Conservation (phyloP, 1,284 basidiomycete genomes). For the Pseudozyma flocculosa region DNA sequence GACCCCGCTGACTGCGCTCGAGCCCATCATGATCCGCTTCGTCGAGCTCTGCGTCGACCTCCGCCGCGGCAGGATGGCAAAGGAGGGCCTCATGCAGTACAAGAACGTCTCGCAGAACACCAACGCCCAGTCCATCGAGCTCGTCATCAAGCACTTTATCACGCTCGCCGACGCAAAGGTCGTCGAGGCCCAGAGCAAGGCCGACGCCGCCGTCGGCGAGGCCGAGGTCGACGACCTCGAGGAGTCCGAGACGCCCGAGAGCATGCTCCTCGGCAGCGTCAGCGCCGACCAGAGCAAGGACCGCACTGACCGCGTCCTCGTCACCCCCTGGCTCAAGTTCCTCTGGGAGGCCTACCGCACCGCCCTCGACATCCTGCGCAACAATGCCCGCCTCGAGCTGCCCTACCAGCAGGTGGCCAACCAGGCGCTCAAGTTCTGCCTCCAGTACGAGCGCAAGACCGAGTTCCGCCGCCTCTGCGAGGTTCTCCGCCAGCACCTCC, state of each 20-base stretch:
- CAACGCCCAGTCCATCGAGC: conserved; percentile 86
- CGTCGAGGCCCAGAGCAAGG: conserved; percentile 52
- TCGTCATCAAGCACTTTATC: conserved; percentile 86
- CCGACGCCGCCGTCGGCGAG: conserved; percentile 55
- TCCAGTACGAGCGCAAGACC: conserved; percentile 89
- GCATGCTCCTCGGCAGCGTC: conserved; percentile 81
- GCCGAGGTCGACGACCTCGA: conserved; percentile 61
- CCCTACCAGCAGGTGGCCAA: conserved; percentile 98
- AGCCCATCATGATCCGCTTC: conserved; percentile 88
- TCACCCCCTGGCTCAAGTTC: conserved; percentile 97
- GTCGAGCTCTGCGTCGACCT: conserved; percentile 94
- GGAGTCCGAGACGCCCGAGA: conserved; percentile 82
- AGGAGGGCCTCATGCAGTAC: conserved; percentile 83
- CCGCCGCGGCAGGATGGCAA: conserved; percentile 88
- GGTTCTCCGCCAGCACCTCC: conserved; percentile 88
- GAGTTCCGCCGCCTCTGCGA: conserved; percentile 98
- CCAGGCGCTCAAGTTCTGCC: conserved; percentile 95
- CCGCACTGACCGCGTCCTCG: conserved; percentile 88
- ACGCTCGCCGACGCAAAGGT: conserved; percentile 78
- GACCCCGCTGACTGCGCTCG: conserved; percentile 82
- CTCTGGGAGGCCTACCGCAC: conserved; percentile 98
- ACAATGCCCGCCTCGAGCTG: conserved; percentile 87
- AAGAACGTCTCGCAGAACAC: conserved; percentile 79
- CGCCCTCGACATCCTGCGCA: conserved; percentile 92
- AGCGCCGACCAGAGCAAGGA: conserved; percentile 90